Base-by-base conservation (phyloP, 768 basidiomycete genomes). In the Boletus sp. region DNA sequence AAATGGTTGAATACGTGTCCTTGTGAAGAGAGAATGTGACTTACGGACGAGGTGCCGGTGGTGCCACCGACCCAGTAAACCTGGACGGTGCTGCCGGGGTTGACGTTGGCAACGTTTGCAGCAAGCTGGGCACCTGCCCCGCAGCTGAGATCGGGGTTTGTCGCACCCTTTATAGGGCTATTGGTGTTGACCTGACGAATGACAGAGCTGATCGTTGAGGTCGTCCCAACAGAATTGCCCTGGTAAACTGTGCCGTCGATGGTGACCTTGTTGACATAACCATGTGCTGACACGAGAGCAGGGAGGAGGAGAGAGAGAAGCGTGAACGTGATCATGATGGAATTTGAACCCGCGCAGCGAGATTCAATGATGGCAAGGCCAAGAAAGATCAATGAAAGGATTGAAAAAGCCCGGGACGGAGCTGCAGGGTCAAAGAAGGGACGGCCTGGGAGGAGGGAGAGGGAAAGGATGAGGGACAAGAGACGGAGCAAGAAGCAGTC, bases 91-190 rank as follows among this genome's bases (percentile, higher is more conserved):
- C 82, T 83, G 11, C 86, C 87, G 1, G 87, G 84, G 54, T 82
- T 83, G 29, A 81, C 86, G 30, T 73, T 68, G 18, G 78, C 83
- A 20, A 79, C 73, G 8, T 78, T 64, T 4, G 75, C 61, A 1
- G 83, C 87, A 1, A 73, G 67, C 47, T 75, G 69, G 2, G 86
- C 81, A 50, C 77, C 71, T 3, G 71, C 57, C 1, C 89, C 89
- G 61, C 89, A 90, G 68, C 79, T 84, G 17, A 87, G 40, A 42
- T 71, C 74, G 2, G 80, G 70, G 68, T 86, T 87, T 48, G 40
- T 69, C 15, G 83, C 76, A 40, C 84, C 86, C 70, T 88, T 80
- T 49, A 81, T 76, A 0, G 81, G 82, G 12, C 71, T 67, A 48
- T 76, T 78, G 18, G 76, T 70, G 55, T 68, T 57, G 56, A 83